Base-by-base conservation (phyloP, 495 filamentous ascomycete genomes). In the Cetradonia linearis region DNA sequence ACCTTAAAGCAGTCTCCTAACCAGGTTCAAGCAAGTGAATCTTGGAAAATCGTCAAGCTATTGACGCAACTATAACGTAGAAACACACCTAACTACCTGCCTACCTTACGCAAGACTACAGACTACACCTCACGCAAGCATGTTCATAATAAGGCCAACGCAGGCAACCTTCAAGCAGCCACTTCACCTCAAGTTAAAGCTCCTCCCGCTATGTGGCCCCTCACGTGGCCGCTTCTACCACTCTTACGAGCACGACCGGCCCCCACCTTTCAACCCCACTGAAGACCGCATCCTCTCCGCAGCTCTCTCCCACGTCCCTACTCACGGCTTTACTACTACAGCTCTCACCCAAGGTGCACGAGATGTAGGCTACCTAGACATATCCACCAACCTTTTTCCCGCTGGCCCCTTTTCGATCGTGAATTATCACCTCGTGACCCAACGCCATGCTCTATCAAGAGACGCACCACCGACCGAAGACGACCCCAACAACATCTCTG, bases 291-390 rank as follows among this genome's bases (percentile, higher is more conserved):
- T 96, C 71, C 90, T 98, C 62, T 77, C 86, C 59, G 81, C 89
- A 8, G 83, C 91, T 30, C 81, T 91, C 67, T 58, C 66, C n/a
- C 87, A 93, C 72, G 85, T 96, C 44, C 90, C 90, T 49, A 59
- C 71, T 33, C 83, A 91, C 70, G 93, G 94, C 69, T 97, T 96
- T 79, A 86, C 88, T 3, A 65, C 68, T 33, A 72, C 79, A 10
- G 74, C 91, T 3, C 79, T 98, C 10, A 79, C 81, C 46, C 78
- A 86, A 40, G 93, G 91, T 66, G 87, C 88, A 44, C 83, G 84
- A 66, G 88, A 92, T 66, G 82, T 81, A 31, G 88, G 89, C 52
- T 95, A 91, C 72, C 85, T 90, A 47, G 88, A 93, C 68, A 86
- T 90, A 64, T 89, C 86, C 20, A 80, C 86, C 40, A 92, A 91